A percentile compares a stretch with the other conserved stretches of the same genome.
Conservation (phyloP, 176 grass and related monocot genomes). For the Themeda triandra region DNA sequence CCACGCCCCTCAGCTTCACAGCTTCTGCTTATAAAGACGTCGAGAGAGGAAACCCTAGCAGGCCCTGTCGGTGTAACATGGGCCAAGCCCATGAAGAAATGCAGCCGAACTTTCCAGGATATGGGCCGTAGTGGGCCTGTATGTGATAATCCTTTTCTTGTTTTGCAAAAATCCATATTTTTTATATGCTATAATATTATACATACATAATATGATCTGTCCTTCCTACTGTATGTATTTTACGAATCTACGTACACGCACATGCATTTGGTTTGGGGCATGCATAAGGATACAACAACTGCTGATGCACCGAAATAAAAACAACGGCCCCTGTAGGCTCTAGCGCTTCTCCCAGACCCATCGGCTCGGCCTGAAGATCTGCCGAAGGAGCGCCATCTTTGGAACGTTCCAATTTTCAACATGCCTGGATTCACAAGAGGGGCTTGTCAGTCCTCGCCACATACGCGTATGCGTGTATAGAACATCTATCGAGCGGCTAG, state of each 20-base stretch:
- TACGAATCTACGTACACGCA: background rate
- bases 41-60: slow-evolving; percentile 41
- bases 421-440: slow-evolving; percentile 25
- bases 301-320: no score
- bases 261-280: background rate
- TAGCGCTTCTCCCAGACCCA: slow-evolving; percentile 72
- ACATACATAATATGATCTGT: no score
- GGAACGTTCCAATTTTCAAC: slow-evolving; percentile 90
- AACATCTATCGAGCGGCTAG: no score
- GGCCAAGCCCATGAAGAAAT: background rate
- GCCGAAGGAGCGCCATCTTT: slow-evolving; percentile 78
- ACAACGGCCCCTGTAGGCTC: background rate
- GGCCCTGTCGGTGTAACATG: background rate
- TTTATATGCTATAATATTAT: no score
- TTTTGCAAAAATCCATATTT: background rate
- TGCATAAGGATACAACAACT: background rate
- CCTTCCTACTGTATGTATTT: background rate
- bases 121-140: background rate
- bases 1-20: fast-evolving
- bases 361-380: slow-evolving; percentile 85
- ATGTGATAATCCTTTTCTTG: background rate
- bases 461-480: background rate
- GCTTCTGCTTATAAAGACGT: slow-evolving; percentile 31
- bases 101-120: background rate
- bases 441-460: background rate